Evolutionary conservation across 345 rosid species (phyloP).

Genomic region (Chamaenerion angustifolium): DNA sequence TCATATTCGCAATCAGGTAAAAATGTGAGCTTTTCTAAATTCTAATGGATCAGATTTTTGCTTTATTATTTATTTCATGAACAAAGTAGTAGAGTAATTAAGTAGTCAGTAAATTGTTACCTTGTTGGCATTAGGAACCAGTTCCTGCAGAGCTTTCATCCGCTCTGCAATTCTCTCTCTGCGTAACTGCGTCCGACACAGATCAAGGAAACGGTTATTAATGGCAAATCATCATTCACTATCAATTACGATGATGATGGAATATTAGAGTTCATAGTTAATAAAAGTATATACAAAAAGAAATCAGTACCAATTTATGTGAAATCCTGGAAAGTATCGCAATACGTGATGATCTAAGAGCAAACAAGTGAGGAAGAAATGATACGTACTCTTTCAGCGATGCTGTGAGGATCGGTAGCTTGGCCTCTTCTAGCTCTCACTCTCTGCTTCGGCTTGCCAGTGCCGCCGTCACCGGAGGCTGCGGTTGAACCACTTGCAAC

Average conservation of each 20-base stretch:
- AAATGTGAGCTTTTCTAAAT: no score
- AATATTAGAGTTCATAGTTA: no score
- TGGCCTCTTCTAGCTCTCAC: slow-evolving; percentile 94
- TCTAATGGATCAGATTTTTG: no score
- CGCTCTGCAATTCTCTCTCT: slow-evolving; percentile 96
- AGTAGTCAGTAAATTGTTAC: slow-evolving; percentile 16
- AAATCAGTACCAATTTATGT: not conserved
- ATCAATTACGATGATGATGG: not conserved
- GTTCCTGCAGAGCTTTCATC: slow-evolving; percentile 95
- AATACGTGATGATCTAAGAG: not conserved
- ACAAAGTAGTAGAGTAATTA: not conserved
- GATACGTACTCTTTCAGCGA: slow-evolving; percentile 69
- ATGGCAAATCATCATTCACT: no score
- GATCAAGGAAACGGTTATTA: not conserved
- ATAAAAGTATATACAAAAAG: no score
- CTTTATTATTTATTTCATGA: no score
- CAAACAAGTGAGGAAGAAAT: not conserved
- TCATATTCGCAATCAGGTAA: no score
- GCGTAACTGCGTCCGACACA: slow-evolving; percentile 40
- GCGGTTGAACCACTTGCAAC: slow-evolving; percentile 32
- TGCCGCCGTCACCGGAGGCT: slow-evolving; percentile 20
- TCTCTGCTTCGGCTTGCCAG: slow-evolving; percentile 54
- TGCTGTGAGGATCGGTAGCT: slow-evolving; percentile 98
- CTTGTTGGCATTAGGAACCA: slow-evolving; percentile 97
- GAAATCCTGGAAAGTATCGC: not conserved